Conservation (phyloP, 2,329 filamentous ascomycete species). For the Ophiognomonia clavigignenti-juglandacearum region DNA sequence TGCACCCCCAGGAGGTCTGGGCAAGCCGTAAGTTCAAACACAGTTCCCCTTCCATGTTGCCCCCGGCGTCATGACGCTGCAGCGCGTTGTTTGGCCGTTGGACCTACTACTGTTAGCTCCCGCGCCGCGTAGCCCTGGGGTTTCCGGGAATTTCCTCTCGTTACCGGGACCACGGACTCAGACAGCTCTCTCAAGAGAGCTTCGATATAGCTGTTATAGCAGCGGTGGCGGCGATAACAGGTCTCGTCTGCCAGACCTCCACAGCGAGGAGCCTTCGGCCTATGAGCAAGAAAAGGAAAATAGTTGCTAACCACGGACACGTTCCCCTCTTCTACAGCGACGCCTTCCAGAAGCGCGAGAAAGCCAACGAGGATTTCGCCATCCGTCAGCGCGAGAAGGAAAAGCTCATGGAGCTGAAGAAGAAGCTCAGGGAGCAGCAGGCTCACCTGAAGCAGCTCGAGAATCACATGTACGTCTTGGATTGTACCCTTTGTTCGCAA, state of each 20-base stretch:
- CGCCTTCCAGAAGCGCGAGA: conserved; percentile 87
- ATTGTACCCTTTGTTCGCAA: too few species aligned
- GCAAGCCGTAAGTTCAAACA: conserved; percentile 45
- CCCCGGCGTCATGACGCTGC: neutral
- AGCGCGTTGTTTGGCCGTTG: neutral
- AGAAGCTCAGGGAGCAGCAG: conserved; percentile 72
- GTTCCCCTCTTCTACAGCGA: too few species aligned
- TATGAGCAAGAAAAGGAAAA: too few species aligned
- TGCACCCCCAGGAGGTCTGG: conserved; percentile 48
- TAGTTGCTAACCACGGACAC: too few species aligned
- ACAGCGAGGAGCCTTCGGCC: neutral
- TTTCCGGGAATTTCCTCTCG: neutral
- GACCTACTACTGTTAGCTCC: neutral
- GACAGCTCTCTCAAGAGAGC: too few species aligned
- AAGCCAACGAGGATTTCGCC: conserved; percentile 77
- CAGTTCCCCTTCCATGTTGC: neutral
- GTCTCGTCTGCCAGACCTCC: neutral
- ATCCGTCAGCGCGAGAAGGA: conserved; percentile 84
- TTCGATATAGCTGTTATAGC: neutral
- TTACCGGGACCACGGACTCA: too few species aligned
- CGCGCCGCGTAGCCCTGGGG: neutral
- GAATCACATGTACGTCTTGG: conserved; percentile 78
- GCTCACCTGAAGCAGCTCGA: conserved; percentile 80
- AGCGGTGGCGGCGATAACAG: neutral
- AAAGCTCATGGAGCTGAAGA: conserved; percentile 76